Evolutionary conservation across 2,329 filamentous ascomycete genomes (phyloP).

Genomic region (Colletotrichum kahawae): DNA sequence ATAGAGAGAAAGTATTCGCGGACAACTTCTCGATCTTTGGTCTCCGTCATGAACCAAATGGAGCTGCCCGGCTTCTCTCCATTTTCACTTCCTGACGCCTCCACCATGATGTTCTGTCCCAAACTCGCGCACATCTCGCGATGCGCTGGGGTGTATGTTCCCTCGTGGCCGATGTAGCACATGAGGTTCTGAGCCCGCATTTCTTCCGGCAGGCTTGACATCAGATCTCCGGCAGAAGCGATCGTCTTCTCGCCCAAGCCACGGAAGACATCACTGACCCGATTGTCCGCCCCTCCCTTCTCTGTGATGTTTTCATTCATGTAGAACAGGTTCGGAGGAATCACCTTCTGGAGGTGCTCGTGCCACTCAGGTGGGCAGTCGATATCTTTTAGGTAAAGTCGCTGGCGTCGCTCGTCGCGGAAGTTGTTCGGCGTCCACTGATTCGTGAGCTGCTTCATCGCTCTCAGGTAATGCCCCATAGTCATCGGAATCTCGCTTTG

Average conservation of each 20-base stretch:
- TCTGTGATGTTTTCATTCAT: slow-evolving; percentile 78
- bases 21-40: slow-evolving; percentile 87
- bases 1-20: slow-evolving; percentile 93
- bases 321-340: slow-evolving; percentile 87
- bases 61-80: slow-evolving; percentile 87
- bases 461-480: slow-evolving; percentile 87
- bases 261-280: slow-evolving; percentile 40
- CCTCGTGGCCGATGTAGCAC: slow-evolving; percentile 98
- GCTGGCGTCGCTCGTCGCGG: slow-evolving; percentile 78
- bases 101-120: slow-evolving; percentile 98
- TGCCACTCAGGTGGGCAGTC: slow-evolving; percentile 92
- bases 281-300: slow-evolving; percentile 33
- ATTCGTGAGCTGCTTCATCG: slow-evolving; percentile 82
- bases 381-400: slow-evolving; percentile 96
- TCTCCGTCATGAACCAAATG: slow-evolving; percentile 99
- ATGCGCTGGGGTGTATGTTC: slow-evolving; percentile 94
- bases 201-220: slow-evolving; percentile 85
- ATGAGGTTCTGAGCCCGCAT: slow-evolving; percentile 97
- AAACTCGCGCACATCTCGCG: slow-evolving; percentile 97
- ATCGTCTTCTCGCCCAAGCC: slow-evolving; percentile 55
- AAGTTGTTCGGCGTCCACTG: slow-evolving; percentile 81
- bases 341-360: slow-evolving; percentile 75
- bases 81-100: slow-evolving; percentile 75
- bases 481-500: slow-evolving; percentile 82
- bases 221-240: slow-evolving; percentile 84